Conservation (phyloP, 2,329 filamentous ascomycete genomes). For the Pyrenophora seminiperda region DNA sequence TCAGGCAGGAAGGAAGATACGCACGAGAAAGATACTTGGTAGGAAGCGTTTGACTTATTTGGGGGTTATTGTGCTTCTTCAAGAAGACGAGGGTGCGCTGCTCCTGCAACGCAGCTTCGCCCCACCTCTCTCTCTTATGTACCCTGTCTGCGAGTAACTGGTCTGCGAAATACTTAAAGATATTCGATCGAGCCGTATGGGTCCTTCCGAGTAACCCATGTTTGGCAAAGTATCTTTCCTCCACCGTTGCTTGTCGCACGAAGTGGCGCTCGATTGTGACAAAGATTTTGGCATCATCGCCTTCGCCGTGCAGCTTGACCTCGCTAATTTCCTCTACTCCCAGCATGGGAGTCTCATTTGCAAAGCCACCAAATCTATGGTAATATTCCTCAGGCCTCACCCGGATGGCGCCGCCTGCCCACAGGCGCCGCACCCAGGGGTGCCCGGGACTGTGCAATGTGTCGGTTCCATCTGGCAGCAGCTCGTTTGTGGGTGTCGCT, state of each 20-base stretch:
- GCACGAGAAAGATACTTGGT: constrained; percentile 48
- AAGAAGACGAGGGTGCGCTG: constrained; percentile 68
- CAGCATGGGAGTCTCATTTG: constrained; percentile 22
- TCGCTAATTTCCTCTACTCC: constrained; percentile 54
- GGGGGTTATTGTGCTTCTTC: constrained; percentile 53
- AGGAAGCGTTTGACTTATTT: constrained; percentile 31
- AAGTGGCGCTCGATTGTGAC: constrained; percentile 64
- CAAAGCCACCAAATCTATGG: constrained; percentile 12
- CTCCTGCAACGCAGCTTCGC: constrained; percentile 58
- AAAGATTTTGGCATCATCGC: constrained; percentile 59
- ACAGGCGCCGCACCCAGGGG: constrained; percentile 78
- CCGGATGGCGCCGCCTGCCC: constrained; percentile 78
- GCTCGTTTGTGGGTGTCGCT: constrained; percentile 62
- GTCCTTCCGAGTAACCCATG: background rate
- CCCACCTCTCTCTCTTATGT: constrained; percentile 27
- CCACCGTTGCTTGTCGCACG: constrained; percentile 30
- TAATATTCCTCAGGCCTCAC: constrained; percentile 50
- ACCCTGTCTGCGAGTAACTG: constrained; percentile 13
- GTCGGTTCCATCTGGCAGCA: constrained; percentile 86
- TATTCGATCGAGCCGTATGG: background rate
- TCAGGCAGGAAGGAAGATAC: constrained; percentile 4
- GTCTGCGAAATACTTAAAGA: constrained; percentile 2
- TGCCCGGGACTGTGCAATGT: constrained; percentile 73
- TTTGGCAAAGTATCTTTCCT: constrained; percentile 9
- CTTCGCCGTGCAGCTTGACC: constrained; percentile 57